Evolutionary conservation across 768 basidiomycete species (phyloP).

Genomic region (Psilocybe subaeruginosa): DNA sequence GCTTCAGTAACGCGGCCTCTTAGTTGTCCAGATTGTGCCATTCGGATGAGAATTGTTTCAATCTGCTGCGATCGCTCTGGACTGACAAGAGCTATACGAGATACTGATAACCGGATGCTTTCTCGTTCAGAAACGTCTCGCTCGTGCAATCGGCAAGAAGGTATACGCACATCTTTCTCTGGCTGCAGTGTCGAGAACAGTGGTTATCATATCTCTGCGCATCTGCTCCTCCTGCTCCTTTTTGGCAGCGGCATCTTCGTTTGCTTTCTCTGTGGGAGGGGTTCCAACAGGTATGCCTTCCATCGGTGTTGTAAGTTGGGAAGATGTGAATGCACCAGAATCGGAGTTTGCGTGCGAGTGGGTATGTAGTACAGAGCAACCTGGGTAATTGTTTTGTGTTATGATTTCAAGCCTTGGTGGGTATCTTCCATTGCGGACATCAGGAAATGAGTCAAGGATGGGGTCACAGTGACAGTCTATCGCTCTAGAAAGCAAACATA

Average conservation of each 20-base stretch:
- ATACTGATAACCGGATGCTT: constrained; percentile 50
- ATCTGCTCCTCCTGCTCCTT: constrained; percentile 73
- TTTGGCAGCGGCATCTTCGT: constrained; percentile 53
- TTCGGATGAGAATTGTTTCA: constrained; percentile 74
- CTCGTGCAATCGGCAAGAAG: neutral
- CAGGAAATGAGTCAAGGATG: neutral
- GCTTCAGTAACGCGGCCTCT: constrained; percentile 75
- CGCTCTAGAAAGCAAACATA: no score
- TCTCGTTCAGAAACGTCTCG: neutral
- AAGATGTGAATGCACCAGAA: neutral
- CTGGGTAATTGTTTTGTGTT: neutral
- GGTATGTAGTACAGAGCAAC: neutral
- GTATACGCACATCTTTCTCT: constrained; percentile 72
- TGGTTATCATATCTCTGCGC: constrained; percentile 76
- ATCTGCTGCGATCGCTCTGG: constrained; percentile 82
- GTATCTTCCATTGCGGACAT: neutral
- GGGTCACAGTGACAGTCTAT: no score
- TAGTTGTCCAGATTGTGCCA: constrained; percentile 85
- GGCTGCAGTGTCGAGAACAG: constrained; percentile 76
- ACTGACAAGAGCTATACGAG: constrained; percentile 86
- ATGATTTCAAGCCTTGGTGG: neutral
- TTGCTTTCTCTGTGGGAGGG: constrained; percentile 7
- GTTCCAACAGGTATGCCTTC: constrained; percentile 6
- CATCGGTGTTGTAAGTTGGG: neutral
- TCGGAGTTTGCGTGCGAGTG: neutral